Conservation (phyloP, 164 flowering plant genomes). For the Vitis rupestris region DNA sequence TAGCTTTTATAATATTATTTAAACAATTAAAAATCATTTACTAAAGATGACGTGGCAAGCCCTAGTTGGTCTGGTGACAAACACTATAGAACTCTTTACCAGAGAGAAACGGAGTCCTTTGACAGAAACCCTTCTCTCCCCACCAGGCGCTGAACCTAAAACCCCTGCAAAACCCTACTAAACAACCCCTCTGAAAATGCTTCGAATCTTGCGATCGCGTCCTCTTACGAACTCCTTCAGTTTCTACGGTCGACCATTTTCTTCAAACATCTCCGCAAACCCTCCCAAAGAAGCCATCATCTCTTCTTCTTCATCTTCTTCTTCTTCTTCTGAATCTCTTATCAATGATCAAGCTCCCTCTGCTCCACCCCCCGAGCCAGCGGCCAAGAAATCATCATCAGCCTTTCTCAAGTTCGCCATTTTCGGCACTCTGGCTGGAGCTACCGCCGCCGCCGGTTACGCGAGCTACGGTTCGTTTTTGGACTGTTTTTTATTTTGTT, state of each 20-base stretch:
- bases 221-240: background rate
- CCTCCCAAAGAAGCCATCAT: conserved; percentile 25
- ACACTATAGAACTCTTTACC: too few relatives aligned
- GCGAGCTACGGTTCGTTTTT: conserved; percentile 35
- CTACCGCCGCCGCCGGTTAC: conserved; percentile 31
- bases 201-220: conserved; percentile 17
- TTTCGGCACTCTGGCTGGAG: conserved; percentile 31
- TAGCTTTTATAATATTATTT: too few relatives aligned
- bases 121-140: background rate
- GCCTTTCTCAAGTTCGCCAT: conserved; percentile 26
- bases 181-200: conserved; percentile 15
- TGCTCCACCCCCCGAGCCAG: conserved; percentile 10
- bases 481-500: too few relatives aligned
- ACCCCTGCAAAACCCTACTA: conserved; percentile 5
- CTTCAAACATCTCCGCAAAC: conserved; percentile 17
- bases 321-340: conserved; percentile 1
- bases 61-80: too few relatives aligned
- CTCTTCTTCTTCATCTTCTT: conserved; percentile 25
- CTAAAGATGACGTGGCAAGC: too few relatives aligned
- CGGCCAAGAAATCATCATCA: conserved; percentile 15
- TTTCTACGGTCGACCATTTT: conserved; percentile 11
- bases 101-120: background rate
- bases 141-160: background rate
- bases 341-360: conserved; percentile 15
- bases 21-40: too few relatives aligned